Conservation (phyloP, 2,329 filamentous ascomycete genomes). For the Canariomyces notabilis region DNA sequence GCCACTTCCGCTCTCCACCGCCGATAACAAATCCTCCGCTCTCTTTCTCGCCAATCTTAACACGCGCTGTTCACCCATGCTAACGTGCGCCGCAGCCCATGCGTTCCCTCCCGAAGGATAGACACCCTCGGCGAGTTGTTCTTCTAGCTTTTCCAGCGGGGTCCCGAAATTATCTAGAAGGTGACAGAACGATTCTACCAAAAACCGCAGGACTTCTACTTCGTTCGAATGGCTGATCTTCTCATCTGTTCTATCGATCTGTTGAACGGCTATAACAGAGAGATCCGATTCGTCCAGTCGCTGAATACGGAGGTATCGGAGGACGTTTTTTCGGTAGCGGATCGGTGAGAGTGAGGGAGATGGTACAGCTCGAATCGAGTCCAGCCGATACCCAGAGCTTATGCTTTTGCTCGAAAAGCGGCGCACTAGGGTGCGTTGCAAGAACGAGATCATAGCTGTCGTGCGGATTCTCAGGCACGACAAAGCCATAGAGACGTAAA, state of each 20-base stretch:
- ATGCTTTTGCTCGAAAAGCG: slow-evolving; percentile 32
- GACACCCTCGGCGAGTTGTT: slow-evolving; percentile 28
- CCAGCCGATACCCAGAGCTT: slow-evolving; percentile 32
- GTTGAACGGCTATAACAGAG: slow-evolving; percentile 19
- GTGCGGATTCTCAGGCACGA: slow-evolving; percentile 32
- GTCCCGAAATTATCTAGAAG: slow-evolving; percentile 30
- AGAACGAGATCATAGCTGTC: slow-evolving; percentile 35
- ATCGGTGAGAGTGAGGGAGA: slow-evolving; percentile 31
- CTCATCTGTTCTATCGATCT: slow-evolving; percentile 21
- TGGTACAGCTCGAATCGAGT: slow-evolving; percentile 29
- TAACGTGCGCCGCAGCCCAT: slow-evolving; percentile 33
- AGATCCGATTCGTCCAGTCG: slow-evolving; percentile 29
- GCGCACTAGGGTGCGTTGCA: slow-evolving; percentile 30
- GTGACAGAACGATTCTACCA: slow-evolving; percentile 30
- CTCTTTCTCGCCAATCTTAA: slow-evolving; percentile 30
- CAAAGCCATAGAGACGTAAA: slow-evolving; percentile 35
- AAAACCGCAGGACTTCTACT: slow-evolving; percentile 28
- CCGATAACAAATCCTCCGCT: slow-evolving; percentile 28
- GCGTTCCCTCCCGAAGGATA: slow-evolving; percentile 31
- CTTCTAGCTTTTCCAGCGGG: slow-evolving; percentile 30
- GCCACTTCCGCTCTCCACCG: slow-evolving; percentile 11
- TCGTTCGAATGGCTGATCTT: slow-evolving; percentile 32
- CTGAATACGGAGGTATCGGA: slow-evolving; percentile 35
- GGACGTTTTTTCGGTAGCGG: slow-evolving; percentile 31
- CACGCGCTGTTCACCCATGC: slow-evolving; percentile 30